Evolutionary conservation across 352 stramenopile genomes (phyloP), one percentile per base, ranked within the genome.

Genomic region (Nothophytophthora sp.): DNA sequence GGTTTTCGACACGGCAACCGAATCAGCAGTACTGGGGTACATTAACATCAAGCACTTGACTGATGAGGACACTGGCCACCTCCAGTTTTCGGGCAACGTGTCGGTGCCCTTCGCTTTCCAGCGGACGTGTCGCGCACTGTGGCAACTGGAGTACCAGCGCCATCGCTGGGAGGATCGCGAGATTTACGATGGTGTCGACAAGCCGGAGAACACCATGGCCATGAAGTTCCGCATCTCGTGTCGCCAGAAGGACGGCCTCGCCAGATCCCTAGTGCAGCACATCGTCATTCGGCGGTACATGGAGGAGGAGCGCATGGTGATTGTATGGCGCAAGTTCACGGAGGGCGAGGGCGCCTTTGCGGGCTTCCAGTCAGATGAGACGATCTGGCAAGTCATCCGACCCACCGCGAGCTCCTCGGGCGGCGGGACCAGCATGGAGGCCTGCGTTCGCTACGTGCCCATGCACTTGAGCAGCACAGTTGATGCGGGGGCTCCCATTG

Each of bases 331-430:
- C 16, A 70, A 70, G 15, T 68, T 80, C 15, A 62, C 50, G 0
- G 65, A 85, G 32, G 69, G 72, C 9, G 68, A 70, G 28, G 50
- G 65, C 1, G 28, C 15, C 10, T 66, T 67, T 30, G 67, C 60
- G 45, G 66, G 64, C 0, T 72, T 86, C 61, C 70, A 76, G 41
- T 73, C 70, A 28, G 74, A 88, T 22, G 72, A 86, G 43, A 88
- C 71, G 1, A 74, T 73, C 3, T 88, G 77, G 77, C 62, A 54
- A 19, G 51, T 70, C 16, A 16, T 74, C 1, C 60, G 55, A 0
- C 54, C 63, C 4, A 67, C 59, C 11, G 11, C 29, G 5, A 49
- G 36, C 20, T 46, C 24, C 23, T 29, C 20, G 13, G 29, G 27
- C 34, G 19, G 33, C 11, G 30, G 49, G 1, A 55, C 61, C 7